Evolutionary conservation across 805 yeast species (phyloP).

Genomic region (Scheffersomyces stipitis): DNA sequence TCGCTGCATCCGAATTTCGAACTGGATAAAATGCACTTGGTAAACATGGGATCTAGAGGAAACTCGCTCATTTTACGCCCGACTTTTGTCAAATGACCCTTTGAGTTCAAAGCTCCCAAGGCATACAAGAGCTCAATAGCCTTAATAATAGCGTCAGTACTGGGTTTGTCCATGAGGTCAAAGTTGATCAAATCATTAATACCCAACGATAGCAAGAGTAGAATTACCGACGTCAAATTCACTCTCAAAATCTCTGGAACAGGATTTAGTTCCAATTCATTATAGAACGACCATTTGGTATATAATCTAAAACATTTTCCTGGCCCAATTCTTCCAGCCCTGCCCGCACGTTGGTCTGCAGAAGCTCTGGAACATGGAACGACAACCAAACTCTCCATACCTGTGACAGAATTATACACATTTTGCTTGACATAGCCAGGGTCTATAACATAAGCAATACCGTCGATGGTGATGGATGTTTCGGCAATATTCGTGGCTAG

Average conservation of each 20-base stretch:
- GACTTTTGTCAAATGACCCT: constrained; percentile 71
- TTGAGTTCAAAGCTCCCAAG: constrained; percentile 79
- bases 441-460: constrained; percentile 43
- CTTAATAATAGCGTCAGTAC: constrained; percentile 65
- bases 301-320: constrained; percentile 68
- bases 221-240: constrained; percentile 72
- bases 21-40: constrained; percentile 71
- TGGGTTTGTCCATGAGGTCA: constrained; percentile 91
- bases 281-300: constrained; percentile 76
- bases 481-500: constrained; percentile 89
- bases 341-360: constrained; percentile 47
- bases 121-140: constrained; percentile 83
- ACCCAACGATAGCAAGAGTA: constrained; percentile 79
- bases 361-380: constrained; percentile 47
- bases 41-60: constrained; percentile 88
- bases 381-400: constrained; percentile 47
- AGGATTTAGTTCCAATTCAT: constrained; percentile 76
- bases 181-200: constrained; percentile 77
- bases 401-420: constrained; percentile 39
- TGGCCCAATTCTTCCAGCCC: constrained; percentile 50
- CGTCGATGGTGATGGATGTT: constrained; percentile 47
- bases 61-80: constrained; percentile 89
- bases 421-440: constrained; percentile 48
- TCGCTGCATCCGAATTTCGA: constrained; percentile 58
- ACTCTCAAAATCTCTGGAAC: constrained; percentile 91